Percentiles rank a stretch among this genome's conserved stretches.
Evolutionary conservation across 768 basidiomycete genomes (phyloP).

Genomic region (Boletales sp.): DNA sequence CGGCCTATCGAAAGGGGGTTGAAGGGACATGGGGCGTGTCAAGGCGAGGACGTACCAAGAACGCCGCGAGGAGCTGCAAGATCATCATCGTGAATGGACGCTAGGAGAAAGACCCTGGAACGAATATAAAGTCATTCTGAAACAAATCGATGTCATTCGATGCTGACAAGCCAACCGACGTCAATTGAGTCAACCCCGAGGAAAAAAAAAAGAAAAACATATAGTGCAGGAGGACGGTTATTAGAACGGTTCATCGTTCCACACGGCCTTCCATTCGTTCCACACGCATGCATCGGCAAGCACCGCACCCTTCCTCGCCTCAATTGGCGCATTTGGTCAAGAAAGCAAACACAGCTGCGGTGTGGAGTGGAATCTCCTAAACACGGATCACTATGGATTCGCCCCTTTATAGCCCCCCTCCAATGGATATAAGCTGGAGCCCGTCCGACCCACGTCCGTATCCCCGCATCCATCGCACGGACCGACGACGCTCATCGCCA

Average conservation of each 20-base stretch:
- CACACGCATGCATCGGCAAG: no score
- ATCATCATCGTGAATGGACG: conserved; percentile 6
- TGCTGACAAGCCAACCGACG: no score
- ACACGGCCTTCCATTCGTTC: not conserved
- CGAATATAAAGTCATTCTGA: no score
- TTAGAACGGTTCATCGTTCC: no score
- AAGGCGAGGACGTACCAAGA: conserved; percentile 11
- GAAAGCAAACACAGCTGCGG: conserved; percentile 7
- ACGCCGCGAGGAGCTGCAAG: conserved; percentile 2
- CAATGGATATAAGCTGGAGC: conserved; percentile 15
- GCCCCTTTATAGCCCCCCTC: conserved; percentile 1
- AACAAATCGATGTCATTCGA: no score
- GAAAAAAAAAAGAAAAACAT: no score
- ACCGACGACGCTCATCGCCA: conserved; percentile 9
- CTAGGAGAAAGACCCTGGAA: no score
- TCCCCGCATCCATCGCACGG: no score
- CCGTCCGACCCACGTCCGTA: no score
- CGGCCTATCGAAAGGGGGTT: conserved; percentile 31
- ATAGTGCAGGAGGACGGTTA: no score
- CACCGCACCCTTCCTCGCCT: no score
- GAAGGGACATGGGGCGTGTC: not conserved
- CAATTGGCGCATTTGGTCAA: conserved; percentile 10
- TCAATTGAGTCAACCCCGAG: no score
- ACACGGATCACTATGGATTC: conserved; percentile 10
- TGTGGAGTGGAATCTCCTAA: conserved; percentile 8